These are phyloP conservation scores for Fusarium ambrosium DNA, from an alignment of 2,329 filamentous ascomycete species.

Conservation along the genomic window DNA sequence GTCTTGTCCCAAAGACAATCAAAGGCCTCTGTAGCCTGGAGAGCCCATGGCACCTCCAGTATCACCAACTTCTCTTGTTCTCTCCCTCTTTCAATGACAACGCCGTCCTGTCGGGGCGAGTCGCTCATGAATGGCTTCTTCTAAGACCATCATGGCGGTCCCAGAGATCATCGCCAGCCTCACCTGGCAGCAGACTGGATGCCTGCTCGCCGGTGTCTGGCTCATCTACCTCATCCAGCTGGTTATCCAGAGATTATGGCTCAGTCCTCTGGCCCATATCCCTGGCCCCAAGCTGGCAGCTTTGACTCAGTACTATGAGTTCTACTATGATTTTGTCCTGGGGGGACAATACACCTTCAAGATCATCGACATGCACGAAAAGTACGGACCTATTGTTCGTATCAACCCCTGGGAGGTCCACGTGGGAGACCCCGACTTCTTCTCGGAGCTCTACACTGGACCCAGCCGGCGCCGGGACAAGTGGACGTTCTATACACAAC, in stretches of 20 bases:
- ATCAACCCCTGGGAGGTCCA: slow-evolving; percentile 58
- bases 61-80: slow-evolving; percentile 14
- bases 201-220: slow-evolving; percentile 45
- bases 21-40: slow-evolving; percentile 44
- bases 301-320: slow-evolving; percentile 56
- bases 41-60: slow-evolving; percentile 42
- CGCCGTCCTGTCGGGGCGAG: slow-evolving; percentile 44
- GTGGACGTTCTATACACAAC: slow-evolving; percentile 54
- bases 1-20: slow-evolving; percentile 24
- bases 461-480: slow-evolving; percentile 50
- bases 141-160: slow-evolving; percentile 46
- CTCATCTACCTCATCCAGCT: slow-evolving; percentile 48
- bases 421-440: slow-evolving; percentile 55
- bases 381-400: slow-evolving; percentile 58
- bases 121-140: slow-evolving; percentile 43
- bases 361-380: slow-evolving; percentile 57
- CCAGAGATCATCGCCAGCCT: slow-evolving; percentile 39
- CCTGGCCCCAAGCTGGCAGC: slow-evolving; percentile 57
- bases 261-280: slow-evolving; percentile 56
- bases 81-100: slow-evolving; percentile 46
- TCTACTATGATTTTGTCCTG: slow-evolving; percentile 59
- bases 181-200: slow-evolving; percentile 45
- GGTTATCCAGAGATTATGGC: slow-evolving; percentile 51
- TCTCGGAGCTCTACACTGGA: slow-evolving; percentile 55
- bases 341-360: slow-evolving; percentile 59